Base-by-base conservation (phyloP, 2,329 filamentous ascomycete species). In the Apiospora rasikravindrae region DNA sequence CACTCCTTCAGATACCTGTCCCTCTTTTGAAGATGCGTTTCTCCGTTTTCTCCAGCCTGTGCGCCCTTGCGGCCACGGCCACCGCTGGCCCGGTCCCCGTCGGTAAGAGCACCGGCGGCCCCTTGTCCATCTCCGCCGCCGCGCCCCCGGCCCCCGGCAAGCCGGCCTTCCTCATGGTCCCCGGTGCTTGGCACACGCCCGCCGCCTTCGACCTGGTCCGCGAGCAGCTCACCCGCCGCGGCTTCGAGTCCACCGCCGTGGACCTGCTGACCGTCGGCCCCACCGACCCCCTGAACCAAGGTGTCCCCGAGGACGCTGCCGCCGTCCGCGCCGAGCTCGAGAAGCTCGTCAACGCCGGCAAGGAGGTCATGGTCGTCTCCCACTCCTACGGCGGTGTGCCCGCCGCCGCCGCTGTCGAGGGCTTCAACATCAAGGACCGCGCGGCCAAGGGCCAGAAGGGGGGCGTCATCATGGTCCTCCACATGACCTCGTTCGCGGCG, bases 401-500 rank as follows among this genome's bases (percentile, higher is more conserved):
- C 26, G 53, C 53, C 26, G 53, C 26, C 53, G 53, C 53, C 16
- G 53, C 53, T 26, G 53, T 61, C 53, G 53, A 61, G 37, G 75
- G 73, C 47, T 64, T 76, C 19, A 53, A 72, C 11, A 45, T 72
- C 4, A 29, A 73, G 26, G 69, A 75, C 16, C 73, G 75, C 10
- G 33, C 68, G 4, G 49, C 72, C 16, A 40, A 72, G 14, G 74
- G 75, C 14, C 24, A 70, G 53, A 37, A 33, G 26, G 53, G 53
- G 16, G 53, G 53, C 10, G 53, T 61, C 14, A 7, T 61, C 16
- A 61, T 61, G 53, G 53, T 76, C 10, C 16, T 76, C 2, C 76
- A 74, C 37, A 69, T 76, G 7, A 69, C 73, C 4, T 70, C 73
- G 10, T 74, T 75, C 19, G 44, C 57, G 4, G 47, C 73, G 2